These are phyloP conservation scores for Simplicillium aogashimaense DNA, from an alignment of 2,329 filamentous ascomycete genomes.

Conservation along the genomic window DNA sequence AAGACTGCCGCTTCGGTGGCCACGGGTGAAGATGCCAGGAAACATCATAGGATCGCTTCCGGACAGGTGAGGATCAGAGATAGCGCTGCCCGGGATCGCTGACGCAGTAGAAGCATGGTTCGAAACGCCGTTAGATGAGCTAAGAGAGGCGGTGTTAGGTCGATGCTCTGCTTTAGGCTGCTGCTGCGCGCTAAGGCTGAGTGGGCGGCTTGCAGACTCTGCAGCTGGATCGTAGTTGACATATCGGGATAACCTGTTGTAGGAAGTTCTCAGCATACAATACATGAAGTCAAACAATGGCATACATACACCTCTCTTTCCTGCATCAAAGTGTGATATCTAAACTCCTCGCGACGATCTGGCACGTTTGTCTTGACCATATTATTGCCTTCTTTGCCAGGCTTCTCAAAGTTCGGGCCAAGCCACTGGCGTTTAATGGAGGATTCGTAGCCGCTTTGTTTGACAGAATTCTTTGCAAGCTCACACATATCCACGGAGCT, in stretches of 20 bases:
- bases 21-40: constrained; percentile 55
- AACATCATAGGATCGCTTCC: constrained; percentile 60
- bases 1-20: constrained; percentile 31
- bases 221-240: constrained; percentile 21
- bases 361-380: constrained; percentile 97
- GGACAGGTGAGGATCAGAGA: constrained; percentile 36
- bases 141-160: background rate
- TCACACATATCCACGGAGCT: constrained; percentile 98
- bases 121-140: background rate
- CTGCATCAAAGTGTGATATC: constrained; percentile 75
- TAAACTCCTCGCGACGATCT: constrained; percentile 81
- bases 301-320: constrained; percentile 69
- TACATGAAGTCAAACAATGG: constrained; percentile 7
- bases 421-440: constrained; percentile 88
- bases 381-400: constrained; percentile 76
- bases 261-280: background rate
- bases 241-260: constrained; percentile 31
- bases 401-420: constrained; percentile 64
- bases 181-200: background rate
- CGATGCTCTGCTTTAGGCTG: background rate
- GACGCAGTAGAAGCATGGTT: background rate
- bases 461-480: constrained; percentile 88
- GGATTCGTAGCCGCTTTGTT: constrained; percentile 88
- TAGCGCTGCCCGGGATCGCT: constrained; percentile 18
- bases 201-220: constrained; percentile 7